A percentile compares a stretch with the other conserved stretches of the same genome.
Conservation (phyloP, 768 basidiomycete species). For the Cyclocybe aegerita region DNA sequence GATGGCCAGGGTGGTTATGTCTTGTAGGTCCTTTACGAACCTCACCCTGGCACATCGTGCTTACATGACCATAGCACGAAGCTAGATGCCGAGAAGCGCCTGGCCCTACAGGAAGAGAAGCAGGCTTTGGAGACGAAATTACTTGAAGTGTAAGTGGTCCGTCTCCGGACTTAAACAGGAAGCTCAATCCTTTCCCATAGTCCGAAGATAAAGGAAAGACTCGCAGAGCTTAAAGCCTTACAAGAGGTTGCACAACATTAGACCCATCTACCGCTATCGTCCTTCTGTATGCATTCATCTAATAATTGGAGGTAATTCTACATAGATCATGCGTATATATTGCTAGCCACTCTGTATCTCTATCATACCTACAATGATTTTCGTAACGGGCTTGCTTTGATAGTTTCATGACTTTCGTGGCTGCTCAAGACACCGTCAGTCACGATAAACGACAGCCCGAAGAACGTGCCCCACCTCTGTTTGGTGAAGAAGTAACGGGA, state of each 20-base stretch:
- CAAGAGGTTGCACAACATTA: background rate
- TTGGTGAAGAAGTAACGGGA: too few relatives aligned
- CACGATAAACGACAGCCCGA: too few relatives aligned
- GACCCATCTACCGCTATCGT: background rate
- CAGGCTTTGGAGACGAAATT: conserved; percentile 83
- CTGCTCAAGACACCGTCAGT: too few relatives aligned
- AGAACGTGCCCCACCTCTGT: too few relatives aligned
- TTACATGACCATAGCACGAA: conserved; percentile 57
- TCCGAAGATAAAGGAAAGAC: conserved; percentile 77
- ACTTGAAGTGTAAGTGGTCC: conserved; percentile 71
- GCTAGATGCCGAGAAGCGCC: conserved; percentile 84
- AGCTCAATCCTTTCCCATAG: conserved; percentile 33
- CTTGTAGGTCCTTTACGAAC: conserved; percentile 57
- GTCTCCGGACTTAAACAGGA: background rate
- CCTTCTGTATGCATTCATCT: too few relatives aligned
- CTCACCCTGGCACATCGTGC: background rate
- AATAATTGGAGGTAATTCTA: too few relatives aligned
- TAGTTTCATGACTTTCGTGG: too few relatives aligned
- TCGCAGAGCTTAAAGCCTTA: conserved; percentile 59
- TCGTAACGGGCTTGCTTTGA: too few relatives aligned
- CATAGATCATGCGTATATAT: too few relatives aligned
- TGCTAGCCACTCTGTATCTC: too few relatives aligned
- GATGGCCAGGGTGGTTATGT: conserved; percentile 95
- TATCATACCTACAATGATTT: too few relatives aligned
- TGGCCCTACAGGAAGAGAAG: conserved; percentile 94